These are phyloP conservation scores for Pseudodiploospora longispora DNA, from an alignment of 2,329 filamentous ascomycete genomes.

Conservation along the genomic window DNA sequence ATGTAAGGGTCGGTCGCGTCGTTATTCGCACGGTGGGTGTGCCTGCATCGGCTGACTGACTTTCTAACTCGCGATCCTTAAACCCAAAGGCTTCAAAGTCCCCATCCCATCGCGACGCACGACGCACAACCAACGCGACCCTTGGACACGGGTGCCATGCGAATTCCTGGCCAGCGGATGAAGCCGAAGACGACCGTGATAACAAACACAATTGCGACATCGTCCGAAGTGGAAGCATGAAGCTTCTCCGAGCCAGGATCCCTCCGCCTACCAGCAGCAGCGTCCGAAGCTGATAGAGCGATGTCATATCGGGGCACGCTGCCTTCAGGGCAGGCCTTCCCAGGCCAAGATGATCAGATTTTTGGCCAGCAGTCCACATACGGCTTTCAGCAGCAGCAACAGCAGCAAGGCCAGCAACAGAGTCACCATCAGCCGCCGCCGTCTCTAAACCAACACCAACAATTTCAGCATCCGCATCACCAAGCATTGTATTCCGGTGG, in stretches of 20 bases:
- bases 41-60: too few relatives aligned
- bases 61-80: too few relatives aligned
- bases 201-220: not conserved
- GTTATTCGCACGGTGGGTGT: too few relatives aligned
- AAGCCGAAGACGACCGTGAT: too few relatives aligned
- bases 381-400: constrained; percentile 13
- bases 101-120: too few relatives aligned
- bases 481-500: constrained; percentile 9
- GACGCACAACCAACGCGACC: too few relatives aligned
- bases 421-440: constrained; percentile 19
- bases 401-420: constrained; percentile 16
- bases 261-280: constrained; percentile 7
- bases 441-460: constrained; percentile 16
- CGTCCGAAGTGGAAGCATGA: constrained; percentile 7
- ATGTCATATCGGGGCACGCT: constrained; percentile 29
- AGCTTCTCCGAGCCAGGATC: constrained; percentile 4
- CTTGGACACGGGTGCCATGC: too few relatives aligned
- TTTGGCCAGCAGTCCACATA: not conserved
- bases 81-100: too few relatives aligned
- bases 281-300: constrained; percentile 11
- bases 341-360: constrained; percentile 24
- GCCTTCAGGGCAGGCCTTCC: constrained; percentile 32
- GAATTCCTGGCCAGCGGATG: too few relatives aligned
- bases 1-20: too few relatives aligned
- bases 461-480: constrained; percentile 16